phyloP scores from a whole-genome alignment of 805 yeast genomes.

The Wickerhamomyces chaumierensis region DNA sequence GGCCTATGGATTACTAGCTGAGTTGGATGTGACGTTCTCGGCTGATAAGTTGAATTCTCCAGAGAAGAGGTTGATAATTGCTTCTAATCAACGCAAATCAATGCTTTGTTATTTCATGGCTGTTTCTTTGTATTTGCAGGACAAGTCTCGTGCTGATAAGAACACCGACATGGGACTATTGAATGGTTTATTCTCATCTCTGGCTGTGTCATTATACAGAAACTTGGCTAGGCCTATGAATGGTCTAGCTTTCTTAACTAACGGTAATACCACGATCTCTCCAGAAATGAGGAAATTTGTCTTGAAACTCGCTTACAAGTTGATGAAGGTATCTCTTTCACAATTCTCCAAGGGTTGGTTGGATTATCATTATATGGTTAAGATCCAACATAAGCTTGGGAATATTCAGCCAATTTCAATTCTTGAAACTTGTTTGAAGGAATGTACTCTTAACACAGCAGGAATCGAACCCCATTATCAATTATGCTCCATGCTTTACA shows the following conservation, averaged over 20 bases:
- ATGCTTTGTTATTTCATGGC: conserved; percentile 72
- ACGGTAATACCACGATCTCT: conserved; percentile 8
- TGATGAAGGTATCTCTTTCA: conserved; percentile 36
- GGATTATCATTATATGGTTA: conserved; percentile 44
- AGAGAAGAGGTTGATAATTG: conserved; percentile 52
- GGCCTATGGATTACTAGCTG: conserved; percentile 66
- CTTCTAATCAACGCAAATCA: conserved; percentile 55
- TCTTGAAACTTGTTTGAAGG: conserved; percentile 28
- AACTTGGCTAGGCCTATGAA: conserved; percentile 46
- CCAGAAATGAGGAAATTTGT: conserved; percentile 1
- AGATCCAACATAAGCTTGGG: conserved; percentile 40
- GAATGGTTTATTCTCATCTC: conserved; percentile 35
- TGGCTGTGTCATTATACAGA: conserved; percentile 43
- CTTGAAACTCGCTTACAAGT: conserved; percentile 28
- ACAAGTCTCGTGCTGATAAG: conserved; percentile 7
- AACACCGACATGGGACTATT: conserved; percentile 24
- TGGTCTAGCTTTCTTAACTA: conserved; percentile 37
- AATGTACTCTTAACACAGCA: conserved; percentile 30
- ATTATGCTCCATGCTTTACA: conserved; percentile 45
- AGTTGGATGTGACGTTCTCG: conserved; percentile 88
- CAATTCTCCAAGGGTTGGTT: conserved; percentile 46
- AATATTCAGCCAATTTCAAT: conserved; percentile 16
- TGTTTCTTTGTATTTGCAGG: conserved; percentile 27
- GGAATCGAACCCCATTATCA: conserved; percentile 70
- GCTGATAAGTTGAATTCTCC: conserved; percentile 63